Base-by-base conservation (phyloP, 192 early-diverging fungal genomes). In the Spinellus fusiger region DNA sequence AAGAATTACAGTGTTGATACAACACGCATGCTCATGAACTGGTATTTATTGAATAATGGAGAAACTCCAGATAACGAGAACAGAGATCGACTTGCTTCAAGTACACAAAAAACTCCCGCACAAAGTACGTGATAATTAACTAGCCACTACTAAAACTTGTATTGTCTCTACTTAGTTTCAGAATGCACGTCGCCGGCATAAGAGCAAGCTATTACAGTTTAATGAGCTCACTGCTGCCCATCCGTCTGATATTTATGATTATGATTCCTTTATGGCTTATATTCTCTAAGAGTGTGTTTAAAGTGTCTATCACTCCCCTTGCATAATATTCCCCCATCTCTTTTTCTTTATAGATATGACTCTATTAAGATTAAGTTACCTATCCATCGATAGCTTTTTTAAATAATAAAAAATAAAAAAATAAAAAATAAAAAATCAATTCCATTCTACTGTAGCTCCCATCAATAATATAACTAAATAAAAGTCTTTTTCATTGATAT, bases 121-220 rank as follows among this genome's bases (percentile, higher is more conserved):
- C 55, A 66, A 34, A 65, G 64, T 65, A 65, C 56, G 64, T 57
- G 4, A 15, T 9, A 3, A 13, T 25, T 13, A 33, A 13, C 27
- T 27, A 3, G 9, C n/a, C n/a, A 5, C 2, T 31, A 2, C n/a
- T 23, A 33, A 2, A 9, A 56, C 20, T 20, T 49, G 9, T 31
- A 34, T 28, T 53, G 65, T 66, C 25, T 56, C 65, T 18, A 66
- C 65, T 18, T 66, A 57, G 65, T 66, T 56, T 28, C 65, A 66
- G 16, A 66, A 66, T 48, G 65, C 65, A 34, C 54, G 65, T 34
- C 56, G 65, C 15, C 65, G 65, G n/a, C 56, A 66, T 27, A 56
- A 59, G 15, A 8, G 51, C 2, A 66, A 66, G 38, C 50, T 66
- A 13, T 26, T 52, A 54, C 49, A 50, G 8, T 66, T 54, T 49